Base-by-base conservation (phyloP, 345 rosid species). In the Populus euphratica region DNA sequence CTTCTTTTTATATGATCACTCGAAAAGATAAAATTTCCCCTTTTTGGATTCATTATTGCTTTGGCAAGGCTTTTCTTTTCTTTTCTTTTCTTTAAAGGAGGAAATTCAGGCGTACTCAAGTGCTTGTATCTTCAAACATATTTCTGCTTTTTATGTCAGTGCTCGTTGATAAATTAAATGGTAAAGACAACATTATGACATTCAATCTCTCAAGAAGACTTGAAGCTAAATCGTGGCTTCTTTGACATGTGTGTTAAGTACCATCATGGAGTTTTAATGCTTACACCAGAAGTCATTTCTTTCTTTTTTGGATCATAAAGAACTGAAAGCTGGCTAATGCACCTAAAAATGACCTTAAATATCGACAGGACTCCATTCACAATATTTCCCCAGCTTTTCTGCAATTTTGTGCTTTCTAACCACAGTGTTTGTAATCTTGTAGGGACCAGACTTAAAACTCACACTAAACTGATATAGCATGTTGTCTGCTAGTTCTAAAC, bases 31-130 rank as follows among this genome's bases (percentile, higher is more conserved):
- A 38, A 61, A 3, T 35, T 33, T 52, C 8, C 44, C 75, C 75
- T 6, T 52, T 72, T 72, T 35, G 65, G 29, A 72, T 72, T 43
- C 65, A 52, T 47, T 71, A n/a, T 38, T 71, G 56, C 33, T 9
- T 3, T 8, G 63, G 63, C 50, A 44, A 44, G 50, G 3, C n/a
- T 8, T n/a, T 8, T 56, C 21, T 56, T n/a, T 8, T 21, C 50
- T 47, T 13, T 47, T 21, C 50, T 47, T 25, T 25, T 25, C 25
- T 25, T 13, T 47, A 13, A 47, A 14, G 50, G 16, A 13, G 50
- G 50, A 23, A n/a, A 59, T 59, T 59, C 11, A 59, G 63, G 63
- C 27, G 25, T 59, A 1, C 63, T n/a, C 25, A 9, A n/a, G 63
- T n/a, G 63, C 29, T 3, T 21, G 5, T 59, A 59, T 59, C 63